phyloP scores from a whole-genome alignment of 2,329 filamentous ascomycete species.

The Penicillium sclerotigenum region DNA sequence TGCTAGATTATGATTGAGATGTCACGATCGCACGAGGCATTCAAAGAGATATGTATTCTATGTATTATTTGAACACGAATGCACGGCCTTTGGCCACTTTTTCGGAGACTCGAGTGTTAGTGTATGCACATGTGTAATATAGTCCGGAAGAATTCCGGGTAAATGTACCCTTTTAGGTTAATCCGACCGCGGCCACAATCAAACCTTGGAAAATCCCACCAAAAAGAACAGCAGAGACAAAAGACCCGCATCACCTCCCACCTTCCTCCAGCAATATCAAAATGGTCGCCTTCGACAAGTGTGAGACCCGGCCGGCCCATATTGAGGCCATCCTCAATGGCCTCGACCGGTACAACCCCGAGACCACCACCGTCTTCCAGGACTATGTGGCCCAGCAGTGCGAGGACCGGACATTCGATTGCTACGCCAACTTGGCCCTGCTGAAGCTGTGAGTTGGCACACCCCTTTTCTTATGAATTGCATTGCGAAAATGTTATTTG shows the following conservation, averaged over 20 bases:
- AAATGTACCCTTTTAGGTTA: constrained; percentile 14
- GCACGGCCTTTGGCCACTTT: constrained; percentile 6
- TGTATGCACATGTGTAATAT: constrained; percentile 1
- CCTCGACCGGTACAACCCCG: constrained; percentile 96
- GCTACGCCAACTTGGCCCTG: constrained; percentile 92
- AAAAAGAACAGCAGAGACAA: constrained; percentile 24
- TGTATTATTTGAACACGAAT: constrained; percentile 25
- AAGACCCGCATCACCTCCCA: constrained; percentile 24
- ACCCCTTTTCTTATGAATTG: constrained; percentile 8
- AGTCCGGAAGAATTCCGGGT: constrained; percentile 12
- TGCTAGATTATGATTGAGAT: constrained; percentile 9
- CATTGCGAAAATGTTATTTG: not conserved
- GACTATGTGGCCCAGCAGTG: constrained; percentile 93
- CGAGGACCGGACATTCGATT: constrained; percentile 90
- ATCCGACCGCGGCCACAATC: constrained; percentile 27
- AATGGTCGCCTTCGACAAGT: constrained; percentile 69
- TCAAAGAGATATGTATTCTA: constrained; percentile 26
- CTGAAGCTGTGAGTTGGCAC: constrained; percentile 83
- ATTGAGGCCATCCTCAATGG: constrained; percentile 94
- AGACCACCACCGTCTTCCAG: constrained; percentile 90
- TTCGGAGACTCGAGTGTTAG: not conserved
- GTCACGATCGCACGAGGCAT: constrained; percentile 17
- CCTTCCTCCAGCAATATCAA: constrained; percentile 17
- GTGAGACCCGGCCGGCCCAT: constrained; percentile 85
- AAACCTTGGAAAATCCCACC: constrained; percentile 25